phyloP scores from a whole-genome alignment of 768 basidiomycete species.

The Mycena pura region DNA sequence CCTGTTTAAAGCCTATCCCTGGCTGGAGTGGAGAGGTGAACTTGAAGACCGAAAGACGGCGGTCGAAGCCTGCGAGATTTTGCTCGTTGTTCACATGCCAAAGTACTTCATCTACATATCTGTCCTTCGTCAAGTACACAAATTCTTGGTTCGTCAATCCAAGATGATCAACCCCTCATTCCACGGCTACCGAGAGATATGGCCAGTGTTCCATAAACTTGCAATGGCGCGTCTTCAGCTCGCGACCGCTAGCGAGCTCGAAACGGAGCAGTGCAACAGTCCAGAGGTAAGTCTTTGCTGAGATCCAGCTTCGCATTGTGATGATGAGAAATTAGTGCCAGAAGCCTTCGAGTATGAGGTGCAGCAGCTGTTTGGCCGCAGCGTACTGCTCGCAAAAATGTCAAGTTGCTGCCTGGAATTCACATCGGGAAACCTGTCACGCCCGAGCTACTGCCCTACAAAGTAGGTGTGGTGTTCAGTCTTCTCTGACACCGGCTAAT shows the following conservation, averaged over 20 bases:
- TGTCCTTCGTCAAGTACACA: constrained; percentile 9
- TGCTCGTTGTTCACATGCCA: constrained; percentile 2
- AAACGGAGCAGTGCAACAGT: not conserved
- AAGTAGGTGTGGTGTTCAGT: not conserved
- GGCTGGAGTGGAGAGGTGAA: too few relatives aligned
- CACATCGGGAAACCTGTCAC: not conserved
- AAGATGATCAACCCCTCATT: not conserved
- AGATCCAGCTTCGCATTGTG: not conserved
- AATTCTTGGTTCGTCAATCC: not conserved
- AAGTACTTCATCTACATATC: constrained; percentile 18
- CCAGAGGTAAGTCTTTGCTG: not conserved
- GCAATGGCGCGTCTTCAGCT: not conserved
- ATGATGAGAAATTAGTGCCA: not conserved
- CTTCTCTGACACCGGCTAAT: not conserved
- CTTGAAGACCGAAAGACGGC: not conserved
- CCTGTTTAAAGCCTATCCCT: constrained; percentile 5
- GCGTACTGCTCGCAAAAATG: constrained; percentile 11
- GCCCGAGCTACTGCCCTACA: not conserved
- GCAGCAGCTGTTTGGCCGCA: constrained; percentile 7
- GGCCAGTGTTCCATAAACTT: not conserved
- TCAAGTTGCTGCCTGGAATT: not conserved
- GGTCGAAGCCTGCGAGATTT: not conserved
- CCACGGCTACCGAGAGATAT: not conserved
- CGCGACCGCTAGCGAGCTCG: not conserved
- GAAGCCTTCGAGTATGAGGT: not conserved